Evolutionary conservation across 2,329 filamentous ascomycete genomes (phyloP).

Genomic region (Plenodomus lindquistii): DNA sequence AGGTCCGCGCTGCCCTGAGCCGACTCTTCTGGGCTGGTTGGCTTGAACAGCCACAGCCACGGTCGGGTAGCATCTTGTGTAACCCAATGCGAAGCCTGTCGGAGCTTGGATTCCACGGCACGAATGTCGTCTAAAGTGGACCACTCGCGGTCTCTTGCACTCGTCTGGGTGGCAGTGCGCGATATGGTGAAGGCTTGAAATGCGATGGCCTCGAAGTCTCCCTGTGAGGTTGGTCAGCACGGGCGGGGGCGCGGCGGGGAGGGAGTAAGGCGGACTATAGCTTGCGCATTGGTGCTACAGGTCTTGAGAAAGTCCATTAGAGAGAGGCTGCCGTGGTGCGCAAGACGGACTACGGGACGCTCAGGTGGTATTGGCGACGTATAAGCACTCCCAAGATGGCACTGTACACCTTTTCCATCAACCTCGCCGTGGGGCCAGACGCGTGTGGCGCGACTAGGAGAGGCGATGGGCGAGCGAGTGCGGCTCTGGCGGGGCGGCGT

Average conservation of each 20-base stretch:
- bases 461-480: conserved; percentile 7
- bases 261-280: conserved; percentile 33
- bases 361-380: conserved; percentile 43
- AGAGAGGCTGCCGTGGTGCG: conserved; percentile 27
- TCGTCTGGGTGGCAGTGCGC: conserved; percentile 20
- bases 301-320: conserved; percentile 47
- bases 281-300: conserved; percentile 45
- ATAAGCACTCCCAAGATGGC: conserved; percentile 39
- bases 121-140: conserved; percentile 30
- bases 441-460: conserved; percentile 18
- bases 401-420: conserved; percentile 44
- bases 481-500: conserved; percentile 6
- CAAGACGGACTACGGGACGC: conserved; percentile 40
- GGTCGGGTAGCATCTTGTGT: conserved; percentile 35
- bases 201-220: conserved; percentile 43
- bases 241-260: background rate
- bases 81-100: conserved; percentile 32
- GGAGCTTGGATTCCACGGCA: conserved; percentile 36
- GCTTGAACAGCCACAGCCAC: conserved; percentile 43
- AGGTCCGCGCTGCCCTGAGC: conserved; percentile 24
- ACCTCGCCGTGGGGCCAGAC: conserved; percentile 26
- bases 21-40: conserved; percentile 27
- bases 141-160: conserved; percentile 18
- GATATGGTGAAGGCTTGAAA: conserved; percentile 42
- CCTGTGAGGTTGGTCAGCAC: conserved; percentile 30